A percentile compares a stretch with the other conserved stretches of the same genome.
These are phyloP conservation scores for Bacidia rubella DNA, from an alignment of 495 filamentous ascomycete genomes.

Conservation along the genomic window DNA sequence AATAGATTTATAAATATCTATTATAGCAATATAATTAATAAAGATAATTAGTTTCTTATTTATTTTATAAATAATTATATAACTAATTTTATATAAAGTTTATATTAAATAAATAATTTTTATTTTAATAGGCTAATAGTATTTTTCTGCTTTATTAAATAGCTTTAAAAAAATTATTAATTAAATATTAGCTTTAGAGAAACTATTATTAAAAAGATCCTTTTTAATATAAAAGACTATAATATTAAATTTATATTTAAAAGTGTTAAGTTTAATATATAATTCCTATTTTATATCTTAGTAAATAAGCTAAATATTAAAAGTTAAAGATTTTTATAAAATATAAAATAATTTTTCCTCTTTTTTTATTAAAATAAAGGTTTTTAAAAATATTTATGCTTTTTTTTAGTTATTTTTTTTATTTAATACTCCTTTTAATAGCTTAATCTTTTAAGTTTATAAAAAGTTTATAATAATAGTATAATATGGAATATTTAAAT, in stretches of 20 bases:
- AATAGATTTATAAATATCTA: constrained; percentile 13
- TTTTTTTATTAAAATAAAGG: neutral
- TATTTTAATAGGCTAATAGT: neutral
- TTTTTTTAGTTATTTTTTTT: neutral
- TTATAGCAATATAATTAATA: neutral
- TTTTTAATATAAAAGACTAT: neutral
- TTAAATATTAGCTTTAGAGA: neutral
- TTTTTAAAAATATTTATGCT: neutral
- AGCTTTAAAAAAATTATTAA: constrained; percentile 4
- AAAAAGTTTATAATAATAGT: neutral
- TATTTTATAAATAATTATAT: neutral
- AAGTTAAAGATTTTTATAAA: neutral
- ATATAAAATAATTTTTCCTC: neutral
- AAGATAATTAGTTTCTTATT: neutral
- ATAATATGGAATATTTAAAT: neutral
- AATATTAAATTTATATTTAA: constrained; percentile 1
- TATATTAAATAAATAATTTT: neutral
- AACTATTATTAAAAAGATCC: neutral
- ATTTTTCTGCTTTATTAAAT: neutral
- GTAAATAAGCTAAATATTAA: neutral
- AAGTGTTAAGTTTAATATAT: neutral
- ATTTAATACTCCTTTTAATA: neutral
- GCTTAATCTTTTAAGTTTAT: neutral
- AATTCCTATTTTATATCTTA: neutral
- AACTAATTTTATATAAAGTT: neutral